Base-by-base conservation (phyloP, 352 stramenopile genomes). In the Globisporangium cylindrosporum region DNA sequence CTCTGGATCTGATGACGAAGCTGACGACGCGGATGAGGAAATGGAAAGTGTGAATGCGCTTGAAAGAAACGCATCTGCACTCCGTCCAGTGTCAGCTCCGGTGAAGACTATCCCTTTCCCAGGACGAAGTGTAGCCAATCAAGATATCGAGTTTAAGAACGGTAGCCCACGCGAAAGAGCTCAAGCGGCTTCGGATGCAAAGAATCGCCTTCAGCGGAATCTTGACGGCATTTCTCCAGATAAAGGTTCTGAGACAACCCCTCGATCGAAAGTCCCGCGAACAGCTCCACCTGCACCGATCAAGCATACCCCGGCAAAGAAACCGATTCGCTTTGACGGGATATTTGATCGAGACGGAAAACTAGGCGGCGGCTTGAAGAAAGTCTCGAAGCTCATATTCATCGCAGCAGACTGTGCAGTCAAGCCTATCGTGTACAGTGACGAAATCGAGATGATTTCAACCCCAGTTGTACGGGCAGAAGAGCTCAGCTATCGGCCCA, bases 361-460 rank as follows among this genome's bases (percentile, higher is more conserved):
- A 29, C 54, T 68, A 41, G 79, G 79, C 9, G 73, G 63, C n/a
- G 74, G 72, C 3, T 53, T 86, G 10, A 73, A 75, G 10, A 88
- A 82, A 62, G 36, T 79, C 25, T 82, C 79, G 1, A 82, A 80
- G 38, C 78, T 93, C 10, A 73, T 93, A 3, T 91, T 91, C 59
- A 82, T 78, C 3, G 72, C 77, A 27, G 72, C 74, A 38, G 86
- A 93, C 73, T 86, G 72, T 20, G 49, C 64, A 20, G 81, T 89
- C 3, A 86, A 90, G 51, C 80, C 88, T 25, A 89, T 94, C 43
- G 81, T 86, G 2, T 77, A 70, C 49, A 88, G 75, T 49, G 67
- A 81, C 53, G 73, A 86, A 14, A 84, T 92, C 15, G 73, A 93
- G 58, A 32, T 64, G 9, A 61, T 84, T 1, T 29, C 65, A 12